Conservation (phyloP, 1,284 basidiomycete species). For the Ustilago vetiveriae region DNA sequence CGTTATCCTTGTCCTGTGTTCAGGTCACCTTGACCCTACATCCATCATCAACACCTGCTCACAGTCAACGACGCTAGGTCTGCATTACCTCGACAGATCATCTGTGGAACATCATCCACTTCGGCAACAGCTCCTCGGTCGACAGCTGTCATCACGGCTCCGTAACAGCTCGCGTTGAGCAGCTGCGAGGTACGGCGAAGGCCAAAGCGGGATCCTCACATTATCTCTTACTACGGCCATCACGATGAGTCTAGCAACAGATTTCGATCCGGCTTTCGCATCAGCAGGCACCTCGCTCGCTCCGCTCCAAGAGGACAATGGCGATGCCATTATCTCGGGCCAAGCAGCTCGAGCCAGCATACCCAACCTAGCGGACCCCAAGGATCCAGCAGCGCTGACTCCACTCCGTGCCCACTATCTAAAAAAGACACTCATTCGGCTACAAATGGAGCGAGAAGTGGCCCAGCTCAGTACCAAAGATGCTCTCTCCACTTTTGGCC, state of each 20-base stretch:
- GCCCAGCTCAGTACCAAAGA: constrained; percentile 51
- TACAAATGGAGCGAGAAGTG: constrained; percentile 75
- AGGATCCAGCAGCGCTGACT: constrained; percentile 71
- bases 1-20: no score
- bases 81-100: no score
- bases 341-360: constrained; percentile 39
- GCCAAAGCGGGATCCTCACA: no score
- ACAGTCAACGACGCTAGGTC: no score
- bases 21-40: no score
- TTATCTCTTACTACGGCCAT: no score
- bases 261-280: constrained; percentile 43
- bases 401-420: constrained; percentile 92
- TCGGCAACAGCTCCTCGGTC: not conserved
- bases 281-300: constrained; percentile 47
- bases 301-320: constrained; percentile 13
- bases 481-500: constrained; percentile 63
- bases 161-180: not conserved
- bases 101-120: no score
- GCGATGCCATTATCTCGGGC: constrained; percentile 22
- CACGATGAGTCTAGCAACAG: constrained; percentile 18
- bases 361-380: constrained; percentile 25
- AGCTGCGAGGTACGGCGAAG: no score
- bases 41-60: no score
- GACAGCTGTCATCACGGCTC: not conserved
- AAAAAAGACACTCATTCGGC: constrained; percentile 89